A percentile compares a stretch with the other conserved stretches of the same genome.
These are phyloP conservation scores for Pleomassaria siparia DNA, from an alignment of 2,329 filamentous ascomycete species.

Conservation along the genomic window DNA sequence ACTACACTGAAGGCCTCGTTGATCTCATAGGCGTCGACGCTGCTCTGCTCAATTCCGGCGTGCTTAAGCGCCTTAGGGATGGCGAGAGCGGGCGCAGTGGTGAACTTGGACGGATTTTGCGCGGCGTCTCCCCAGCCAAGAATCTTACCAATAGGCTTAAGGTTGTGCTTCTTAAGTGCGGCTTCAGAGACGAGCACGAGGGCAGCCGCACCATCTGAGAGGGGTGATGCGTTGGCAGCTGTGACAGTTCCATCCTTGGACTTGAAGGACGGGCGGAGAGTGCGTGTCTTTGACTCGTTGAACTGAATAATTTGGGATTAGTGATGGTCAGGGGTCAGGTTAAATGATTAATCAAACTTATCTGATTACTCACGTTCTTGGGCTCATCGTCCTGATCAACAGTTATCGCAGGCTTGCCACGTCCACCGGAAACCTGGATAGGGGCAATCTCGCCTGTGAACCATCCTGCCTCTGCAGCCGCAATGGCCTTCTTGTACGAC, in stretches of 20 bases:
- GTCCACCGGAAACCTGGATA: constrained; percentile 81
- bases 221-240: constrained; percentile 91
- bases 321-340: constrained; percentile 7
- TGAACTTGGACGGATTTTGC: constrained; percentile 91
- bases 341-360: constrained; percentile 15
- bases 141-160: constrained; percentile 95
- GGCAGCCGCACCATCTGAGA: constrained; percentile 93
- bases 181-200: constrained; percentile 92
- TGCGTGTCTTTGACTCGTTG: constrained; percentile 54
- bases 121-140: constrained; percentile 96
- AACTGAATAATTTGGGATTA: constrained; percentile 42
- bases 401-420: constrained; percentile 82
- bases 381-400: constrained; percentile 91
- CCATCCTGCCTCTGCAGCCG: constrained; percentile 75
- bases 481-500: constrained; percentile 91
- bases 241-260: constrained; percentile 87
- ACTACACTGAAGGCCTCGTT: constrained; percentile 99
- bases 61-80: constrained; percentile 98
- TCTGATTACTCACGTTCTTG: constrained; percentile 73
- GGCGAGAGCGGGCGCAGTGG: constrained; percentile 86
- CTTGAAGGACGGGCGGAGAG: constrained; percentile 73
- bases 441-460: constrained; percentile 88
- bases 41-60: constrained; percentile 74
- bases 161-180: constrained; percentile 85
- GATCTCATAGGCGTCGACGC: constrained; percentile 95